Conservation (phyloP, 805 yeast genomes). For the Wickerhamomyces queroliae region DNA sequence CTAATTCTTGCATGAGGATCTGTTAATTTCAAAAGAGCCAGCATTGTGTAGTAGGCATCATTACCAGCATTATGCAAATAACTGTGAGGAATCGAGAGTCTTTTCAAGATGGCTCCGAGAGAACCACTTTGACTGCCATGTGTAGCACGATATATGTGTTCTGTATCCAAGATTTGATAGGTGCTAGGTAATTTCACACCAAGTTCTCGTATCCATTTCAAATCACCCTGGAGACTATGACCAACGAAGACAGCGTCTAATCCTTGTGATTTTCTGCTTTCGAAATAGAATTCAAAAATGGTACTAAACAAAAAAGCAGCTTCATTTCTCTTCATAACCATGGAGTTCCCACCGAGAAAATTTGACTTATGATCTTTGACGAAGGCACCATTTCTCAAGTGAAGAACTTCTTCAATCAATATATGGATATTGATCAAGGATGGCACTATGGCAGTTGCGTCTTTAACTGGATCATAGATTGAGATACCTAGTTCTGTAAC, state of each 20-base stretch:
- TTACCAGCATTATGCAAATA: slow-evolving; percentile 67
- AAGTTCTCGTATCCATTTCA: slow-evolving; percentile 40
- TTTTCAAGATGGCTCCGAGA: slow-evolving; percentile 39
- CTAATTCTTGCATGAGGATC: slow-evolving; percentile 36
- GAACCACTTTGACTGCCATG: slow-evolving; percentile 34
- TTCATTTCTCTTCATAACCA: no score
- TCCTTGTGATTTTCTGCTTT: slow-evolving; percentile 21
- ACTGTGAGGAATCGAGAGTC: slow-evolving; percentile 49
- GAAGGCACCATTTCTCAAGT: slow-evolving; percentile 42
- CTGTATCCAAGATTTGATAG: slow-evolving; percentile 39
- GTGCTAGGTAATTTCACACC: slow-evolving; percentile 41
- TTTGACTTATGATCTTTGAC: slow-evolving; percentile 49
- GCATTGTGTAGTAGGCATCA: slow-evolving; percentile 59
- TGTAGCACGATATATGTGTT: slow-evolving; percentile 33
- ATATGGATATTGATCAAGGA: slow-evolving; percentile 36
- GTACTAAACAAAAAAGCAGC: no score
- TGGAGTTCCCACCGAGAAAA: slow-evolving; percentile 46
- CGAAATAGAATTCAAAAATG: slow-evolving; percentile 32
- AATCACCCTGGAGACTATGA: slow-evolving; percentile 53
- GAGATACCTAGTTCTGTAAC: slow-evolving; percentile 56
- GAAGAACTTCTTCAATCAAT: slow-evolving; percentile 36
- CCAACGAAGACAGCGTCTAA: slow-evolving; percentile 45
- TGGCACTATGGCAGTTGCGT: slow-evolving; percentile 34
- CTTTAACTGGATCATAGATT: slow-evolving; percentile 48
- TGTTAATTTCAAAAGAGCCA: slow-evolving; percentile 41